These are phyloP conservation scores for Fusarium miscanthi DNA, from an alignment of 2,329 filamentous ascomycete genomes.

Conservation along the genomic window DNA sequence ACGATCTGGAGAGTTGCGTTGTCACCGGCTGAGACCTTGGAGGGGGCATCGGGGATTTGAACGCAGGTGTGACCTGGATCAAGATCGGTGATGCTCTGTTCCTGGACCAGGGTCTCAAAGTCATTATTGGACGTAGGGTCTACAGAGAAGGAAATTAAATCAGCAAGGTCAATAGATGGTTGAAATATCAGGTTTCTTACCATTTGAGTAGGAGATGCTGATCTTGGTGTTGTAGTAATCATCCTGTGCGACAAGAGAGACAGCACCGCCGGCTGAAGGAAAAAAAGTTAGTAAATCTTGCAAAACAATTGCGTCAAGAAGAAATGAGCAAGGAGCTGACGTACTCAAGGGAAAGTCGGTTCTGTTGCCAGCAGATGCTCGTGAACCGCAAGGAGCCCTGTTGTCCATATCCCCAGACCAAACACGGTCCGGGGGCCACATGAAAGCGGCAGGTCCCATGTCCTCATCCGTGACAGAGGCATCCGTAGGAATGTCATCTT, in stretches of 20 bases:
- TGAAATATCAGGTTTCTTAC: slow-evolving; percentile 45
- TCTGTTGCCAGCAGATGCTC: slow-evolving; percentile 58
- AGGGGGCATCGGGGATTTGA: slow-evolving; percentile 49
- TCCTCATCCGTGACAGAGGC: slow-evolving; percentile 39
- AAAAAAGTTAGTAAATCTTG: background rate
- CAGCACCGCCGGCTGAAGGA: slow-evolving; percentile 60
- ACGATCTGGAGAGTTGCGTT: slow-evolving; percentile 62
- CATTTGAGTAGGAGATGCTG: slow-evolving; percentile 62
- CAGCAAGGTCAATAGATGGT: background rate
- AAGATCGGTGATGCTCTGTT: slow-evolving; percentile 52
- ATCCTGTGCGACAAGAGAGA: slow-evolving; percentile 67
- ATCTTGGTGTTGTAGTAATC: slow-evolving; percentile 66
- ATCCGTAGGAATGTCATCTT: slow-evolving; percentile 21
- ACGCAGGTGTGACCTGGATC: slow-evolving; percentile 61
- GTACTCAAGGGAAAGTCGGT: slow-evolving; percentile 67
- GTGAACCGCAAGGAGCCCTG: slow-evolving; percentile 67
- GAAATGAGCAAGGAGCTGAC: background rate
- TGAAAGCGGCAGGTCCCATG: slow-evolving; percentile 67
- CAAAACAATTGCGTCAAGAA: background rate
- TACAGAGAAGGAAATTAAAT: slow-evolving; percentile 1
- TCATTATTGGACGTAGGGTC: slow-evolving; percentile 55
- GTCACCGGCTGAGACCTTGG: slow-evolving; percentile 52
- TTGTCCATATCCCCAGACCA: slow-evolving; percentile 68
- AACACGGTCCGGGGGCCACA: slow-evolving; percentile 68
- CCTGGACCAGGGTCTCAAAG: slow-evolving; percentile 53